Conservation (phyloP, 176 grass and related monocot genomes). For the Dactylis glomerata region DNA sequence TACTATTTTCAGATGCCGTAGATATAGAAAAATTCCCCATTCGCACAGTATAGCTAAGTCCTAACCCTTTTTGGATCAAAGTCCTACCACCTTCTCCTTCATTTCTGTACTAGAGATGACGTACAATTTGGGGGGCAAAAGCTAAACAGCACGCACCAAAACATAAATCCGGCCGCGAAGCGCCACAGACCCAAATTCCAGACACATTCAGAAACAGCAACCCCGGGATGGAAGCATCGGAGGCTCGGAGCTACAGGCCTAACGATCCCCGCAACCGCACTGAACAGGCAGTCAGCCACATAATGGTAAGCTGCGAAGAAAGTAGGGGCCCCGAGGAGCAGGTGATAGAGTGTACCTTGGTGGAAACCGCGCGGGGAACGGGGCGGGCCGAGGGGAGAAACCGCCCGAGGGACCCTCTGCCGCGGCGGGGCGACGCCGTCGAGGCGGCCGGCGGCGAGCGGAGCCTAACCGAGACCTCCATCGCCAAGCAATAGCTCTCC, state of each 20-base stretch:
- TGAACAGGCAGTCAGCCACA: background rate
- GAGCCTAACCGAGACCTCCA: slow-evolving; percentile 34
- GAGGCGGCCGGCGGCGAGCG: background rate
- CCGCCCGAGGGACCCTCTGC: background rate
- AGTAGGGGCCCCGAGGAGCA: background rate
- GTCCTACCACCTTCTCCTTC: too few species aligned
- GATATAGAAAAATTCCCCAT: background rate
- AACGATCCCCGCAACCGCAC: background rate
- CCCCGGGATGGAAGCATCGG: background rate
- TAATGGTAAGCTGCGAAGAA: background rate
- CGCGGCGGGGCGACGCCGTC: background rate
- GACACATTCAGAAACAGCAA: background rate
- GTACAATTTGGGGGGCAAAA: background rate
- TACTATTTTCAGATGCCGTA: background rate
- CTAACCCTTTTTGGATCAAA: background rate
- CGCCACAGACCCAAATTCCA: background rate
- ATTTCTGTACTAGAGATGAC: background rate
- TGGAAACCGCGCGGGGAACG: slow-evolving; percentile 23
- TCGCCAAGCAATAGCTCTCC: background rate
- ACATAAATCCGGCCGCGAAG: background rate
- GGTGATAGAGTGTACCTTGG: slow-evolving; percentile 31
- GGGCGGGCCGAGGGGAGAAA: background rate
- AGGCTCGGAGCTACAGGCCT: background rate
- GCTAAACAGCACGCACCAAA: background rate
- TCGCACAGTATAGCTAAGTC: background rate